Base-by-base conservation (phyloP, 805 yeast genomes). In the Teunomyces cretensis region DNA sequence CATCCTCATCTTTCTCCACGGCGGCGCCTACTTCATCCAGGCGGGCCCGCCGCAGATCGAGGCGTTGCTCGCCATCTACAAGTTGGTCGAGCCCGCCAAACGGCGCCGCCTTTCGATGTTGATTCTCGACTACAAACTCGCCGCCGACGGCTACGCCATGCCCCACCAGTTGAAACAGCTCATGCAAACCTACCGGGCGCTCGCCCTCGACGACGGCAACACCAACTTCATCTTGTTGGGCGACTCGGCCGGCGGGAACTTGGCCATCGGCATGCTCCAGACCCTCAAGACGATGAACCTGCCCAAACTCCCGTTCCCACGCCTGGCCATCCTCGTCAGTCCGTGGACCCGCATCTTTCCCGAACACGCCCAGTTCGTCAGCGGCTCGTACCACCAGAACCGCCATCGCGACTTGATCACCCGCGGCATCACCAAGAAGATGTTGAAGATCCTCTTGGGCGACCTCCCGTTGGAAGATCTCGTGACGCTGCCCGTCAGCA, bases 191-290 rank as follows among this genome's bases (percentile, higher is more conserved):
- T 67, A 70, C 48, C 40, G 39, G 19, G 45, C 44, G 14, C 52
- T 65, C 32, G 41, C 47, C 16, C 43, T 59, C 19, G 37, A 42
- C 0, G 63, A 54, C 11, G 62, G 65, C 1, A 50, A 53, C 41
- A 43, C 51, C 12, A 68, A 69, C 39, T 55, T 72, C 13, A 57
- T 59, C 9, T 52, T 71, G 4, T 49, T 72, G 51, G 76, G 76
- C 2, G 76, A 72, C 49, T 69, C 75, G 1, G 75, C 75, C 8
- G 76, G 76, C 22, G 75, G 72, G 1, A 61, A 70, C 49, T 59
- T 72, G 47, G 52, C 62, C 12, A 49, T 70, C 15, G 55, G 56
- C 13, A 64, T 60, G 45, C 50, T 68, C 12, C 66, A 68, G 42
- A 58, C 48, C 36, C 52, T 70, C 49, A 56, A 57, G 19, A 27